Evolutionary conservation across 768 basidiomycete species (phyloP), one percentile per base, ranked within the genome.

Genomic region (Steccherinum ochraceum): DNA sequence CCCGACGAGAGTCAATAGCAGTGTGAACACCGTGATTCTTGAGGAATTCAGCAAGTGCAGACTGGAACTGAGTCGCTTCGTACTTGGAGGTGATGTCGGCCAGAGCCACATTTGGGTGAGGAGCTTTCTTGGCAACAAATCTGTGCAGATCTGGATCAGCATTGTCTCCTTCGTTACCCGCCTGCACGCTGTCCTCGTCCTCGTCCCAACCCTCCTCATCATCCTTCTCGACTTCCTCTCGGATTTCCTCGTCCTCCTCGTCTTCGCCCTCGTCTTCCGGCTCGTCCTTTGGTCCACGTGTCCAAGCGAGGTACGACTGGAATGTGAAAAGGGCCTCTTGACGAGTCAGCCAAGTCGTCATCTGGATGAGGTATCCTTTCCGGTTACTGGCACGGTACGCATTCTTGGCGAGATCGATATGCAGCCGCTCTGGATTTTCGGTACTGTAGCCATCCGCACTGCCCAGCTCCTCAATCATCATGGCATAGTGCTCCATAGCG

Each of bases 381-480:
- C 53, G 48, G 52, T 66, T 68, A 5, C 52, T 60, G 1, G 63
- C 60, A 5, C 55, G 30, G 48, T 66, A 68, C 1, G 57, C 62
- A 4, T 59, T 40, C 56, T 77, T 76, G 1, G 70, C 69, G 42
- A 58, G 65, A 51, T 74, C 68, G 45, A 75, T 75, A 51, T 76
- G 76, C 0, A 76, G 63, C 0, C 64, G 66, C 56, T 65, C 52
- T 52, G 62, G 23, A 45, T 58, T n/a, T 51, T 69, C 67, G 1
- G 68, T 67, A 46, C 53, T 64, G 55, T 41, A 60, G 10, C 52
- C 52, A 44, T 64, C 63, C 1, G 52, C 49, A 25, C 40, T 50
- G 21, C 62, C 61, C 20, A 53, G 24, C 1, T 12, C 30, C 13
- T 40, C 20, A 25, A 64, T 64, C n/a, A 45, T 24, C 3, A 35